phyloP scores from a whole-genome alignment of 768 basidiomycete genomes.

The Tricholoma matsutake region DNA sequence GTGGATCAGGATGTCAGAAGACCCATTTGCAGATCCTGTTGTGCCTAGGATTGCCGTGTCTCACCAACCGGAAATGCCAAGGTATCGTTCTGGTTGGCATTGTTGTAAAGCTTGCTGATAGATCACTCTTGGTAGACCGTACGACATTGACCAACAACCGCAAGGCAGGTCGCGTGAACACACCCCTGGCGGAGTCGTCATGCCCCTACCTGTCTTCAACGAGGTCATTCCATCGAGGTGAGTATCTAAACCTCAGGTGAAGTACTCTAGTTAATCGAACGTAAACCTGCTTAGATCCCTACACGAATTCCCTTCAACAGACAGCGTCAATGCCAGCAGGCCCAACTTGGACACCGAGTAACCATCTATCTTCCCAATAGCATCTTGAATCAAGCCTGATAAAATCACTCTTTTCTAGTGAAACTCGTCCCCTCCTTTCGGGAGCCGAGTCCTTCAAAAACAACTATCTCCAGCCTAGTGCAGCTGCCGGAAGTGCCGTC shows the following conservation, averaged over 20 bases:
- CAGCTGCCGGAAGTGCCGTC: constrained; percentile 12
- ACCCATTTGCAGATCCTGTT: constrained; percentile 36
- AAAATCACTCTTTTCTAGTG: constrained; percentile 33
- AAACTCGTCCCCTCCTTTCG: constrained; percentile 50
- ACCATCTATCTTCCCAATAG: neutral
- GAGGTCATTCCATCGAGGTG: constrained; percentile 35
- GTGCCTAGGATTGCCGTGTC: constrained; percentile 24
- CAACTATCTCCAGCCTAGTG: constrained; percentile 24
- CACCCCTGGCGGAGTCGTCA: constrained; percentile 26
- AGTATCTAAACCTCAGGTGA: constrained; percentile 2
- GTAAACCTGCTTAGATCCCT: constrained; percentile 15
- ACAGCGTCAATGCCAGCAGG: constrained; percentile 14
- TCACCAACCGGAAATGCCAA: constrained; percentile 22
- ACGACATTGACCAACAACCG: constrained; percentile 17
- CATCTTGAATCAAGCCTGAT: too few species aligned
- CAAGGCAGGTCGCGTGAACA: constrained; percentile 24
- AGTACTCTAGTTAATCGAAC: neutral
- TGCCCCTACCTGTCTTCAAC: constrained; percentile 42
- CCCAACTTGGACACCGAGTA: constrained; percentile 28
- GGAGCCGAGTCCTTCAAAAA: constrained; percentile 27
- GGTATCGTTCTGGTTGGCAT: constrained; percentile 24
- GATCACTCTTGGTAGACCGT: constrained; percentile 13
- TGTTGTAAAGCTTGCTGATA: neutral
- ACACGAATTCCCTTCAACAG: constrained; percentile 18
- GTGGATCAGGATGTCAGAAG: constrained; percentile 16